phyloP scores from a whole-genome alignment of 2,329 filamentous ascomycete genomes.

The Elsinoe ampelina region DNA sequence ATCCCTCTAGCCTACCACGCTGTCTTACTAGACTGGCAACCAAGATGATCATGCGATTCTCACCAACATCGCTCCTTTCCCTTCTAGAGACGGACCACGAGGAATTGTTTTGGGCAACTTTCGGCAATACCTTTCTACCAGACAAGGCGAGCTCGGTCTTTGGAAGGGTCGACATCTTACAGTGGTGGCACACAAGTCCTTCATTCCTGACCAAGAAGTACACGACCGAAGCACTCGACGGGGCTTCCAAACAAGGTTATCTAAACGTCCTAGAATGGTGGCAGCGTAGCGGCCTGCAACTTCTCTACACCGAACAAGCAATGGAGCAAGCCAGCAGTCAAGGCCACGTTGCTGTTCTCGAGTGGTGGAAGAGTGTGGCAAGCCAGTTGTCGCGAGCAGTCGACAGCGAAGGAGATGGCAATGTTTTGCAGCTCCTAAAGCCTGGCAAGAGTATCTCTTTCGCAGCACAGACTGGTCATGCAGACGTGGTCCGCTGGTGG shows the following conservation, averaged over 20 bases:
- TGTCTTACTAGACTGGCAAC: conserved; percentile 74
- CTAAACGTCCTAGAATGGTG: conserved; percentile 85
- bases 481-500: conserved; percentile 79
- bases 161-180: conserved; percentile 71
- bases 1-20: conserved; percentile 52
- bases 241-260: conserved; percentile 76
- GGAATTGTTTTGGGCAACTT: conserved; percentile 78
- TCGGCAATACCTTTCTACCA: conserved; percentile 70
- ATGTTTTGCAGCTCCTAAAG: conserved; percentile 48
- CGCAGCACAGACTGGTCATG: conserved; percentile 73
- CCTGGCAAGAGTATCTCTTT: conserved; percentile 77
- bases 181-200: conserved; percentile 81
- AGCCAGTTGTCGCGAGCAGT: conserved; percentile 20
- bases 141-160: conserved; percentile 84
- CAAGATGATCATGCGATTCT: conserved; percentile 86
- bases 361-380: conserved; percentile 82
- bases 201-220: conserved; percentile 83
- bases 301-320: conserved; percentile 79
- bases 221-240: conserved; percentile 73
- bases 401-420: conserved; percentile 19
- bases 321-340: conserved; percentile 80
- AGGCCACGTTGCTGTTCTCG: conserved; percentile 74
- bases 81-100: conserved; percentile 59
- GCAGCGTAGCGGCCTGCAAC: conserved; percentile 67
- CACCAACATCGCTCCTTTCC: conserved; percentile 66